phyloP scores from a whole-genome alignment of 805 yeast genomes.

The Metschnikowia peoriensis region DNA sequence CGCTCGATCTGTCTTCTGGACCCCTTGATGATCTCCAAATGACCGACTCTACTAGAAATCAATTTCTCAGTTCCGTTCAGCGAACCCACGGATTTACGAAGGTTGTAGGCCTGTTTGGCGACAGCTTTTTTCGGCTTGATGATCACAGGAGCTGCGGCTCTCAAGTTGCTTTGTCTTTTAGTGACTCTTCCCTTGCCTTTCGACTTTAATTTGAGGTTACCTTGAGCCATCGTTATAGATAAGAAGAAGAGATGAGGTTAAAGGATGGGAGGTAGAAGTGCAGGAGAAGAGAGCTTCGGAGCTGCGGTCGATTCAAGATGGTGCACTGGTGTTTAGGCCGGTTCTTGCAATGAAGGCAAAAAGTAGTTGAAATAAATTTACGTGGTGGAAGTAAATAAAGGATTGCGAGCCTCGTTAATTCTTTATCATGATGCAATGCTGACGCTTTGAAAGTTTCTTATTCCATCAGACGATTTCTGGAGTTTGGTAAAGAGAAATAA shows the following conservation, averaged over 20 bases:
- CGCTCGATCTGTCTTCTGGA: constrained; percentile 81
- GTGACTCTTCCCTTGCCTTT: constrained; percentile 53
- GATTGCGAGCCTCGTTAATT: no score
- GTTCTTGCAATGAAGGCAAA: no score
- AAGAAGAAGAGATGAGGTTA: constrained; percentile 1
- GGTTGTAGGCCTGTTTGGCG: constrained; percentile 44
- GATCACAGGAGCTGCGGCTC: constrained; percentile 70
- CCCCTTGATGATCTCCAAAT: constrained; percentile 86
- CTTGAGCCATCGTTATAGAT: constrained; percentile 60
- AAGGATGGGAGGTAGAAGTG: background rate
- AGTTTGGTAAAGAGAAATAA: no score
- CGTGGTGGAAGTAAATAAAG: no score
- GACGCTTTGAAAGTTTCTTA: no score
- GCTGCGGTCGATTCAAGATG: no score
- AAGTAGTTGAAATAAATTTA: no score
- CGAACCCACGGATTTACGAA: constrained; percentile 46
- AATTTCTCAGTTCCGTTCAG: constrained; percentile 67
- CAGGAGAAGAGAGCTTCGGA: background rate
- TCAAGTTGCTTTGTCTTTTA: constrained; percentile 62
- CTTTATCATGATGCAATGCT: no score
- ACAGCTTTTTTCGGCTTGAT: constrained; percentile 65
- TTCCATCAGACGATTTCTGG: no score
- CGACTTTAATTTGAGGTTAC: constrained; percentile 56
- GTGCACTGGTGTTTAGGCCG: background rate
- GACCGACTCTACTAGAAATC: constrained; percentile 89